These are phyloP conservation scores for Suhomyces chickasaworum DNA, from an alignment of 1,139 yeast genomes.

Conservation along the genomic window DNA sequence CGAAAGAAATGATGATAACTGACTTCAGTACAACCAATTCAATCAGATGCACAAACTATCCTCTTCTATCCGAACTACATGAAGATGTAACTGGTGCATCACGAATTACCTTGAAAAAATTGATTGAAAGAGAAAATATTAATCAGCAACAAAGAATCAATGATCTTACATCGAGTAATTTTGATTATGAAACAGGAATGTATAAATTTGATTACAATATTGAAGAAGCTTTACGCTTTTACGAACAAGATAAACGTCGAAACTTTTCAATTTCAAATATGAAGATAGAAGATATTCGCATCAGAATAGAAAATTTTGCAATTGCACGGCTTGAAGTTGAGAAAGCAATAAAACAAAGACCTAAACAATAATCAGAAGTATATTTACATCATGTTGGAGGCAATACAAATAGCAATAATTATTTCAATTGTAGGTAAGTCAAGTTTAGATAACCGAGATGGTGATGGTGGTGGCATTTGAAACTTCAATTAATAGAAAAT, in stretches of 20 bases:
- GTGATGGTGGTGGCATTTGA: no score
- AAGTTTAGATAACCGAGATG: no score
- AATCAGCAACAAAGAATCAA: constrained; percentile 10
- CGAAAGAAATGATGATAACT: constrained; percentile 26
- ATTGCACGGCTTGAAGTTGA: constrained; percentile 25
- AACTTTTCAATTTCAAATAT: constrained; percentile 17
- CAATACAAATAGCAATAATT: no score
- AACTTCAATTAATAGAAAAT: no score
- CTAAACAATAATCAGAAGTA: neutral
- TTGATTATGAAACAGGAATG: constrained; percentile 29
- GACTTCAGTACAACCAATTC: constrained; percentile 21
- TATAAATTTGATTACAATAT: constrained; percentile 33
- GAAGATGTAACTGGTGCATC: constrained; percentile 8
- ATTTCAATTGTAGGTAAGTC: no score
- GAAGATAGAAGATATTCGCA: constrained; percentile 25
- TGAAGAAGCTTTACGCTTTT: constrained; percentile 21
- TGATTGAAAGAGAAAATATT: constrained; percentile 12
- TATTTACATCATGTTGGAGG: no score
- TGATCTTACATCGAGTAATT: constrained; percentile 13
- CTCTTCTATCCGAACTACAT: constrained; percentile 24
- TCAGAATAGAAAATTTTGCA: constrained; percentile 27
- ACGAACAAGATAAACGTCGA: constrained; percentile 19
- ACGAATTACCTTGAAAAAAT: constrained; percentile 5
- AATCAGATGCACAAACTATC: constrained; percentile 26
- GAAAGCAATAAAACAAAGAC: constrained; percentile 6